Base-by-base conservation (phyloP, 2,329 filamentous ascomycete species). In the Xylaria polymorpha region DNA sequence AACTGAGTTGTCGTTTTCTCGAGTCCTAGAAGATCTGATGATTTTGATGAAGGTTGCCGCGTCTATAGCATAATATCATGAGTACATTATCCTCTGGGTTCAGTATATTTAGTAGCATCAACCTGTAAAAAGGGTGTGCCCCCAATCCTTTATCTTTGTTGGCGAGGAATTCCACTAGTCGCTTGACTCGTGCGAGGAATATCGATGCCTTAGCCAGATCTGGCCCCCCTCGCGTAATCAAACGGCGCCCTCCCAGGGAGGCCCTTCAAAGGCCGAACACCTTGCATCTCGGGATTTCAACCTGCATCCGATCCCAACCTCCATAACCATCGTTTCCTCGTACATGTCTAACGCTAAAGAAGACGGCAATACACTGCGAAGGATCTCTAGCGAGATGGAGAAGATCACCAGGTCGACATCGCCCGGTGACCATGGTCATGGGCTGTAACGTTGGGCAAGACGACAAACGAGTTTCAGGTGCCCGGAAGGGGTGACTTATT, bases 291-390 rank as follows among this genome's bases (percentile, higher is more conserved):
- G 46, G 63, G 55, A 62, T 60, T 58, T 46, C 39, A 65, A 20
- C 65, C n/a, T 68, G 61, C 61, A 68, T 68, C 61, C 61, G 60
- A 44, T 55, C 22, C 35, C 18, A 37, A 44, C 29, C 22, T 61
- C 4, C 8, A 50, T 18, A 37, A 22, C 51, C 43, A 41, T 64
- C 25, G 35, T 55, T 55, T 53, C 35, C 29, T 10, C 29, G 25
- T 32, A 32, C 39, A 14, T 2, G 7, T 46, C 20, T 39, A 20
- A 35, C 18, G 41, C 41, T 44, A 10, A 20, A 18, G 41, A 69
- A 58, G 18, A 51, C 37, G 69, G 69, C 63, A 71, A 71, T 59
- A 71, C 35, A 66, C 66, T 69, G 69, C 69, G 69, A 71, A 55
- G 48, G 15, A 60, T 48, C 29, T 46, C 22, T 55, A 41, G 22